phyloP scores from a whole-genome alignment of 176 grass and related monocot species.

The Phoenix roebelenii region DNA sequence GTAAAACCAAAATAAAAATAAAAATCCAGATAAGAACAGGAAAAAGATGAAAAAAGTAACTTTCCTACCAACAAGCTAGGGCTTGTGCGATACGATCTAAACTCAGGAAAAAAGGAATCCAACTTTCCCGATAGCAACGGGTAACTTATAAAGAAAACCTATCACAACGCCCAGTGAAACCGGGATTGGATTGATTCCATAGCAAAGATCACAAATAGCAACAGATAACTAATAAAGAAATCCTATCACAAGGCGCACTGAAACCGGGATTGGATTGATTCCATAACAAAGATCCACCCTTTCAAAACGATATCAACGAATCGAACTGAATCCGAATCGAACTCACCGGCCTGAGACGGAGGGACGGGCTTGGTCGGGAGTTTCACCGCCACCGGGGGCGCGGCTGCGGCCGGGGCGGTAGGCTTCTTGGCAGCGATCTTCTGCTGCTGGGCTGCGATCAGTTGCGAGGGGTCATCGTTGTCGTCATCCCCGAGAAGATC shows the following conservation, averaged over 20 bases:
- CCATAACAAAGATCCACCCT: not conserved
- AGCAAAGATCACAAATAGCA: not conserved
- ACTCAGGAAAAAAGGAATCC: not conserved
- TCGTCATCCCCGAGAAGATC: conserved; percentile 62
- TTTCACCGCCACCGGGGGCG: conserved; percentile 26
- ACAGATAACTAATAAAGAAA: too few species aligned
- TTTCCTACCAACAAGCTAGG: not conserved
- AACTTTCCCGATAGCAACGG: too few species aligned
- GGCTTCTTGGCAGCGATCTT: conserved; percentile 23
- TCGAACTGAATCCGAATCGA: not conserved
- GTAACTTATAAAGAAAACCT: too few species aligned
- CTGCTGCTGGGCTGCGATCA: conserved; percentile 35
- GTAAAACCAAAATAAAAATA: not conserved
- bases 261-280: not conserved
- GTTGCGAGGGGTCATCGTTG: conserved; percentile 67
- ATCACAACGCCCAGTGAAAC: too few species aligned
- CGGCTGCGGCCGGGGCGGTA: conserved; percentile 1
- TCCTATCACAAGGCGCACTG: too few species aligned
- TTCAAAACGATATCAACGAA: not conserved
- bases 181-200: not conserved
- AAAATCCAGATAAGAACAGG: not conserved
- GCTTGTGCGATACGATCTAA: too few species aligned
- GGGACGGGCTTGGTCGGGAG: conserved; percentile 58
- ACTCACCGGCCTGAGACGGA: conserved; percentile 58
- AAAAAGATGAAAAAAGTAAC: not conserved